phyloP scores from a whole-genome alignment of 1,284 basidiomycete species.

The Chalciporus piperatoides region DNA sequence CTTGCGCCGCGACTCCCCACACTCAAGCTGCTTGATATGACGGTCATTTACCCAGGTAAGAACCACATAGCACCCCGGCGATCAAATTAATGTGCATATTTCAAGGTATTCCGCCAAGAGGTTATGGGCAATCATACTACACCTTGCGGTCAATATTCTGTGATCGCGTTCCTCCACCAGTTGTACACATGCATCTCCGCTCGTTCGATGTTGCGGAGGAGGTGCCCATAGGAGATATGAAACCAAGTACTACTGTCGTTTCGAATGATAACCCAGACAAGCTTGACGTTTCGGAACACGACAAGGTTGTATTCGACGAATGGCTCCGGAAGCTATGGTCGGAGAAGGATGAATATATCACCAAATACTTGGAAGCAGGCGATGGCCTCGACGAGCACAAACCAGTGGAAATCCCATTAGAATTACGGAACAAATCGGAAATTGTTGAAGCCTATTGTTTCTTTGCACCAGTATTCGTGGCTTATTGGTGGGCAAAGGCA shows the following conservation, averaged over 20 bases:
- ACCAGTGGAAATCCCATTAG: constrained; percentile 56
- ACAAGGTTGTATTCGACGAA: constrained; percentile 71
- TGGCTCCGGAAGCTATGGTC: constrained; percentile 85
- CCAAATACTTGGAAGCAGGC: constrained; percentile 54
- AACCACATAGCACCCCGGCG: background rate
- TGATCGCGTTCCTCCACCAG: constrained; percentile 78
- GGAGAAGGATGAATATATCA: constrained; percentile 79
- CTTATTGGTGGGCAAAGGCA: constrained; percentile 50
- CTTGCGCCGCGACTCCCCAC: constrained; percentile 74
- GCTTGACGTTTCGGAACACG: constrained; percentile 62
- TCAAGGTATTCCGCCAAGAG: constrained; percentile 61
- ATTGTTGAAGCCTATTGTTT: constrained; percentile 66
- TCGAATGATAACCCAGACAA: constrained; percentile 40
- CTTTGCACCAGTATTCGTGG: constrained; percentile 56
- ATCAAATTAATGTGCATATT: constrained; percentile 6
- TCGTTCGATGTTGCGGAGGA: constrained; percentile 63
- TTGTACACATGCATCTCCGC: constrained; percentile 83
- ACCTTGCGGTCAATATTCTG: constrained; percentile 89
- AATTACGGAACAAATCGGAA: constrained; percentile 50
- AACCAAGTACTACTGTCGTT: constrained; percentile 33
- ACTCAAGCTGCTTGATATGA: constrained; percentile 84
- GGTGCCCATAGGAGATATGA: constrained; percentile 62
- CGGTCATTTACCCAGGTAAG: constrained; percentile 84
- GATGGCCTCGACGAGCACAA: constrained; percentile 31
- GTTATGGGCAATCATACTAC: constrained; percentile 82